These are phyloP conservation scores for Pyrus communis DNA, from an alignment of 306 rosid genomes.

Conservation along the genomic window DNA sequence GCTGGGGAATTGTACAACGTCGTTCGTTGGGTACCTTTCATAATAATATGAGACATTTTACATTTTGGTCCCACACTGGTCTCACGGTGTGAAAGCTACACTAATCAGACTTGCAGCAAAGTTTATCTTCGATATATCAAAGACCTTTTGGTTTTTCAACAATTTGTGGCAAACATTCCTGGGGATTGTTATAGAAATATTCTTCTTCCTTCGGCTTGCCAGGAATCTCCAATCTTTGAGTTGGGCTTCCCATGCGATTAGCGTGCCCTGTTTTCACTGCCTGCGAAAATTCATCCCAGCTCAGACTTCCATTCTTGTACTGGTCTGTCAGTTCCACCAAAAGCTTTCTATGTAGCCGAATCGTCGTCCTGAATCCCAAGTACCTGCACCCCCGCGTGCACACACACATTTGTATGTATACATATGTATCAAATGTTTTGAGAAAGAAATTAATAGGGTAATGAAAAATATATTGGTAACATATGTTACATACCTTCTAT, in stretches of 20 bases:
- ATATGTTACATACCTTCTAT: slow-evolving; percentile 44
- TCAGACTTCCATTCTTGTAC: slow-evolving; percentile 26
- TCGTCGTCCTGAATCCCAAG: slow-evolving; percentile 30
- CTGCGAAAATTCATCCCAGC: slow-evolving; percentile 34
- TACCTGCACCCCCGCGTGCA: not conserved
- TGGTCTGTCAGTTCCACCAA: slow-evolving; percentile 27
- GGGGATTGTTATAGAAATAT: slow-evolving; percentile 36
- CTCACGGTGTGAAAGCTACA: too few relatives aligned
- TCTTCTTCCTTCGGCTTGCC: slow-evolving; percentile 39
- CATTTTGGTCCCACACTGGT: too few relatives aligned
- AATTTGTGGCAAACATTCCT: slow-evolving; percentile 34
- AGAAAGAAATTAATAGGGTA: not conserved
- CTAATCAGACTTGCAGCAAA: too few relatives aligned
- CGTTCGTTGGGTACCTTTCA: not conserved
- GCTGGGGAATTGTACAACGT: not conserved
- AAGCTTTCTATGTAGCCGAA: slow-evolving; percentile 15
- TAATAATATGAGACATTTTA: too few relatives aligned
- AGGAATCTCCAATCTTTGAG: slow-evolving; percentile 20
- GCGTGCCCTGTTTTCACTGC: slow-evolving; percentile 34
- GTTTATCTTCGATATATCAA: not conserved
- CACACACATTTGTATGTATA: not conserved
- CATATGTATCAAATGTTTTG: not conserved
- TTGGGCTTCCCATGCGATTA: slow-evolving; percentile 25
- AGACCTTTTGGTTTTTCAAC: not conserved
- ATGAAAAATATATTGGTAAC: not conserved